Evolutionary conservation across 768 basidiomycete species (phyloP).

Genomic region (Lentinula lateritia): DNA sequence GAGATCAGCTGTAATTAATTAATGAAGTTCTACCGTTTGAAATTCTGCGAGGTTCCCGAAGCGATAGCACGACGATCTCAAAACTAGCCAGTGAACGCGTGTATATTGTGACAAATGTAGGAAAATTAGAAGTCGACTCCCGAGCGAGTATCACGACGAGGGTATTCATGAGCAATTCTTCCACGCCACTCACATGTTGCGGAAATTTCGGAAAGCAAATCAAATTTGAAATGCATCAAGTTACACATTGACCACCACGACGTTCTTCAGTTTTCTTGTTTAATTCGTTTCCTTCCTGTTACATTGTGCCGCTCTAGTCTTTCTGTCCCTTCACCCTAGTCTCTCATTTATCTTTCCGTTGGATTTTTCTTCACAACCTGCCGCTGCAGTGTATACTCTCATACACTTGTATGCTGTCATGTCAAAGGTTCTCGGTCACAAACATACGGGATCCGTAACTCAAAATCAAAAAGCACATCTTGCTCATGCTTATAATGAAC

Average conservation of each 20-base stretch:
- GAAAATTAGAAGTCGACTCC: too few relatives aligned
- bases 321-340: neutral
- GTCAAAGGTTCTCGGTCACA: conserved; percentile 51
- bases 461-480: conserved; percentile 87
- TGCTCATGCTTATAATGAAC: conserved; percentile 93
- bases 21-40: too few relatives aligned
- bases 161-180: neutral
- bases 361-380: neutral
- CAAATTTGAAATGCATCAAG: neutral
- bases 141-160: neutral
- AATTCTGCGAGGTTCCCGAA: too few relatives aligned
- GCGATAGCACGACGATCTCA: too few relatives aligned
- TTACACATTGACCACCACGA: conserved; percentile 6
- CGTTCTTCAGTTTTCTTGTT: conserved; percentile 1
- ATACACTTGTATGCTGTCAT: conserved; percentile 34
- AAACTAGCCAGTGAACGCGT: too few relatives aligned
- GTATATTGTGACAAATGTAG: too few relatives aligned
- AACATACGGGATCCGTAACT: conserved; percentile 52
- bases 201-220: neutral
- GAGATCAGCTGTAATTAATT: too few relatives aligned
- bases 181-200: neutral
- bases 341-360: conserved; percentile 7
- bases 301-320: neutral
- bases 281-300: conserved; percentile 1
- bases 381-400: conserved; percentile 1